Base-by-base conservation (phyloP, 2,329 filamentous ascomycete genomes). In the Zymoseptoria pseudotritici region DNA sequence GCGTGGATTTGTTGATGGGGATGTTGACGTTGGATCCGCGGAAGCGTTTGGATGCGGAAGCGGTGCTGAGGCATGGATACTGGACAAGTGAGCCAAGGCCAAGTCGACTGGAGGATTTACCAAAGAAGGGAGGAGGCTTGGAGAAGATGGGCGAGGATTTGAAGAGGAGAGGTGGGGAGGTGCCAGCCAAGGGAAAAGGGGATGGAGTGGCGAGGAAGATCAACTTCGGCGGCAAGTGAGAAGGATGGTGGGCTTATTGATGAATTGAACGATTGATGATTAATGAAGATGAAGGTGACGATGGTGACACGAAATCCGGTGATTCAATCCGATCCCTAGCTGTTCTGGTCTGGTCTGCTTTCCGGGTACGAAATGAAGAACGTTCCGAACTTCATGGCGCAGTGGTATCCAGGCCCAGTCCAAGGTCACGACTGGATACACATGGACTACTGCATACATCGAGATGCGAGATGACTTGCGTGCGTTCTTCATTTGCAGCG, bases 1-100 rank as follows among this genome's bases (percentile, higher is more conserved):
- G 94, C 51, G 90, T 95, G 29, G 92, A 97, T 73, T 77, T 99
- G 61, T 80, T 99, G 55, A 90, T 94, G 80, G 85, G 84, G 66
- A 96, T 95, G 76, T 80, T 97, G 62, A 82, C 83, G 11, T 82
- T 97, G 63, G 91, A 99, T 75, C 94, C 94, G n/a, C 84, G 86
- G 70, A 91, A 88, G 74, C 82, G 94, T 60, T 87, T 90, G 68
- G 90, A 86, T 0, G 90, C 92, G 0, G 80, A 83, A 42, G 84
- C 89, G 63, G 87, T 94, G 72, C 81, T 99, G 58, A 81, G 86
- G 72, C 92, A 97, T 73, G 78, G 82, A 54, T 99, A 90, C 86
- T 99, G 93, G 91, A 84, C 83, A 50, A 84, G 83, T 22, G 88
- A 94, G 42, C 94, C 94, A 0, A 85, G 86, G 66, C 93, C 94